Percentiles rank a stretch among this genome's conserved stretches.
These are phyloP conservation scores for Begonia loranthoides DNA, from an alignment of 306 rosid genomes.

Conservation along the genomic window DNA sequence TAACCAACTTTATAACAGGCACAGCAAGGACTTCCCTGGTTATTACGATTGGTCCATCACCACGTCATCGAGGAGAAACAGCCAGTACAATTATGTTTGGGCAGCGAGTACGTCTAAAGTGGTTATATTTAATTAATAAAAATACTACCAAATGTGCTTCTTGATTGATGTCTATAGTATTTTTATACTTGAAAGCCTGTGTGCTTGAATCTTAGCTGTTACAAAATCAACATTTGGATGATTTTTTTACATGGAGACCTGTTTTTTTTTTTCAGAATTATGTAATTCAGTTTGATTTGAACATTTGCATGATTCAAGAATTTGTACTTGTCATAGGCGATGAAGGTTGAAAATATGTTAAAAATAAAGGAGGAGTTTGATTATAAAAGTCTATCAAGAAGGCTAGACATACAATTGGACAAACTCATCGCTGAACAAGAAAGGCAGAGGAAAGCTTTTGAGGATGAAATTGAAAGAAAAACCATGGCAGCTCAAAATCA, in stretches of 20 bases:
- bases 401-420: constrained; percentile 77
- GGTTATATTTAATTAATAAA: too few species aligned
- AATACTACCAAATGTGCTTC: not conserved
- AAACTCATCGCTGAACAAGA: constrained; percentile 91
- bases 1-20: constrained; percentile 37
- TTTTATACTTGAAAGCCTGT: not conserved
- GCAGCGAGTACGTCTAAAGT: constrained; percentile 79
- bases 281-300: not conserved
- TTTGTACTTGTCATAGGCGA: constrained; percentile 46
- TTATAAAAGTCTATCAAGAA: constrained; percentile 88
- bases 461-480: constrained; percentile 71
- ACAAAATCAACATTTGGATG: not conserved
- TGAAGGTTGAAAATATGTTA: constrained; percentile 98
- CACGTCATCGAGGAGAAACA: constrained; percentile 96
- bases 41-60: constrained; percentile 92
- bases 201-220: too few species aligned
- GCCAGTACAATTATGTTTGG: constrained; percentile 96
- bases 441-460: constrained; percentile 90
- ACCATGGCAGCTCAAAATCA: constrained; percentile 47
- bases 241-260: too few species aligned
- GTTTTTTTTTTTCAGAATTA: not conserved
- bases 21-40: constrained; percentile 91
- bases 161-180: not conserved
- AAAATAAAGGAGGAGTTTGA: constrained; percentile 93
- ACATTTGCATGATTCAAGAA: constrained; percentile 16